Conservation (phyloP, 371 early-diverging fungal species). For the Mortierella sp. region DNA sequence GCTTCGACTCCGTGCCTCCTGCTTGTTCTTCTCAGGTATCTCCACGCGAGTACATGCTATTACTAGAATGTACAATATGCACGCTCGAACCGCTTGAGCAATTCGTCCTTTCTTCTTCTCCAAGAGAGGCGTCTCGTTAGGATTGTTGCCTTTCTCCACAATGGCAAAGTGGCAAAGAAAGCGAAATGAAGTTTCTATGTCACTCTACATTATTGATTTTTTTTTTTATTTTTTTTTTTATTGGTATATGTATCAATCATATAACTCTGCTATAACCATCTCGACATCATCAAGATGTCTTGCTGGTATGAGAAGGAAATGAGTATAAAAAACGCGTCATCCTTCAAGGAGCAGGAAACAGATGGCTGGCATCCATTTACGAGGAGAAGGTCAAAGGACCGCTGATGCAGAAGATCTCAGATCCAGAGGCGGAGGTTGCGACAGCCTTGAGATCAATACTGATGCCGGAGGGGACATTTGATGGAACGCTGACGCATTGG, state of each 20-base stretch:
- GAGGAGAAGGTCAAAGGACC: constrained; percentile 50
- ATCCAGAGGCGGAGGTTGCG: constrained; percentile 18
- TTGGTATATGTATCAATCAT: neutral
- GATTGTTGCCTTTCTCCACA: too few species aligned
- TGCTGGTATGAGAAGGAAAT: neutral
- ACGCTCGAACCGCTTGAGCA: too few species aligned
- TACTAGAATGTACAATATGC: too few species aligned
- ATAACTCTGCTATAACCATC: neutral
- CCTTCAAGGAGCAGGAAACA: neutral
- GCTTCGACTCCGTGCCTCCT: too few species aligned
- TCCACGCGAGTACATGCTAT: too few species aligned
- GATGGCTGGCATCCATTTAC: constrained; percentile 8
- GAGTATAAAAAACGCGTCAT: neutral
- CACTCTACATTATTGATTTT: too few species aligned
- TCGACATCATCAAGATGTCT: neutral
- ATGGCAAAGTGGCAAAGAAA: too few species aligned
- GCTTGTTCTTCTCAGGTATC: too few species aligned
- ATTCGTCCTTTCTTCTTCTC: too few species aligned
- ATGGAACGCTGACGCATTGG: constrained; percentile 47
- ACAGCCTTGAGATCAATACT: constrained; percentile 36
- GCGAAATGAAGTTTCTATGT: too few species aligned
- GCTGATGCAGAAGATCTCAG: constrained; percentile 45
- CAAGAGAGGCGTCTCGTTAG: too few species aligned
- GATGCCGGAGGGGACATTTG: constrained; percentile 48
- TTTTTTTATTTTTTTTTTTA: neutral